Evolutionary conservation across 805 yeast species (phyloP).

Genomic region (Alloascoidea hylecoeti): DNA sequence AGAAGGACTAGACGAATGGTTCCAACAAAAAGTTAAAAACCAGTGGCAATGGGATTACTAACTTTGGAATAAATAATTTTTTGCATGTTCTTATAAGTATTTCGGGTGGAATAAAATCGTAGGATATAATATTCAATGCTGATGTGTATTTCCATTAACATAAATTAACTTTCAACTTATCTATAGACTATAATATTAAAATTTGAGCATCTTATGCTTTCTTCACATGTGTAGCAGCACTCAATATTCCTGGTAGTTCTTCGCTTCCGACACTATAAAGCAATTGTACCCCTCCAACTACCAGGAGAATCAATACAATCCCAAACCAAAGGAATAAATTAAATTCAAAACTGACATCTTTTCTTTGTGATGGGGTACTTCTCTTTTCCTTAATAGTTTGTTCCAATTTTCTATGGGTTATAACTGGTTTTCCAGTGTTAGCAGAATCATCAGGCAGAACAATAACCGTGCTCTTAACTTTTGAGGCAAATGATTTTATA

Average conservation of each 20-base stretch:
- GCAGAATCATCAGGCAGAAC: neutral
- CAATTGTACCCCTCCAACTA: constrained; percentile 37
- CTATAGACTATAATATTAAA: no score
- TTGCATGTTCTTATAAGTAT: no score
- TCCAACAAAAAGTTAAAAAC: constrained; percentile 2
- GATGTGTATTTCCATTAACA: no score
- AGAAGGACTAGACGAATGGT: constrained; percentile 8
- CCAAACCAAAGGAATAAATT: constrained; percentile 59
- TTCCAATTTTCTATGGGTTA: neutral
- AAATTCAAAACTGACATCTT: constrained; percentile 51
- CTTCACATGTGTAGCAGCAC: constrained; percentile 28
- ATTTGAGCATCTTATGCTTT: no score
- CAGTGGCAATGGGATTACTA: constrained; percentile 2
- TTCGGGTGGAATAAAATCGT: no score
- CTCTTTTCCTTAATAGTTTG: neutral
- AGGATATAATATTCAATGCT: no score
- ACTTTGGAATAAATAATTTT: neutral
- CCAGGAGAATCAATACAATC: constrained; percentile 28
- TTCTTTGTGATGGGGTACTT: constrained; percentile 48
- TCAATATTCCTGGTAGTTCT: constrained; percentile 55
- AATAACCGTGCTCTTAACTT: neutral
- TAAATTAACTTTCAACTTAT: no score
- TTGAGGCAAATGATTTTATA: neutral
- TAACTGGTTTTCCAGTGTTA: neutral
- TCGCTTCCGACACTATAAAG: constrained; percentile 40